A percentile compares a stretch with the other conserved stretches of the same genome.
phyloP scores from a whole-genome alignment of 1,139 yeast species.

The Diutina scorzettiae region DNA sequence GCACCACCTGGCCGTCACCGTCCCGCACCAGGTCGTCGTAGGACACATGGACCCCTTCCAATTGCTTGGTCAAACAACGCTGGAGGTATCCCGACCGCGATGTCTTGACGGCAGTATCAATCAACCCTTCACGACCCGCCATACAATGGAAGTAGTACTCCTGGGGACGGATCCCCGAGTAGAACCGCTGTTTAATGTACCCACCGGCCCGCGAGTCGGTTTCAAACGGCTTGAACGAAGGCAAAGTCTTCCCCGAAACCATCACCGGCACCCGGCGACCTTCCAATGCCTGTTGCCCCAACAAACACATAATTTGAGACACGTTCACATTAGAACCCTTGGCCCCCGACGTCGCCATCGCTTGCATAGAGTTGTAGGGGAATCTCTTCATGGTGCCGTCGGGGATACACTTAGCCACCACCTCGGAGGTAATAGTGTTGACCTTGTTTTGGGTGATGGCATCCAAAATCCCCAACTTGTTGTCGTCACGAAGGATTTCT shows the following conservation, averaged over 20 bases:
- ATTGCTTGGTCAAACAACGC: constrained; percentile 94
- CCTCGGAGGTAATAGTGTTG: constrained; percentile 82
- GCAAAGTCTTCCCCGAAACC: constrained; percentile 97
- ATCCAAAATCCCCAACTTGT: constrained; percentile 86
- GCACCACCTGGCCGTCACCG: constrained; percentile 86
- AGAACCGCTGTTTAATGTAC: constrained; percentile 92
- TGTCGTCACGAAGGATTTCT: constrained; percentile 89
- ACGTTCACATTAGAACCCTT: constrained; percentile 98
- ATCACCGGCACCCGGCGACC: constrained; percentile 99
- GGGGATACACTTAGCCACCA: constrained; percentile 90
- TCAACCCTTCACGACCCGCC: constrained; percentile 99
- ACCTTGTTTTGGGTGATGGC: constrained; percentile 94
- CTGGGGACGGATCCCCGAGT: constrained; percentile 97
- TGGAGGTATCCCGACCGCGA: constrained; percentile 98
- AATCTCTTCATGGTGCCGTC: constrained; percentile 91
- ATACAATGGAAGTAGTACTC: constrained; percentile 99
- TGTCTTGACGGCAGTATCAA: constrained; percentile 98
- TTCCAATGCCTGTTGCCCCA: constrained; percentile 98
- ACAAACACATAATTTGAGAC: constrained; percentile 97
- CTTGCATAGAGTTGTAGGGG: constrained; percentile 96
- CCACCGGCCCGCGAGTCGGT: constrained; percentile 99
- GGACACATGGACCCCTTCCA: constrained; percentile 91
- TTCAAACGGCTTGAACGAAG: constrained; percentile 92
- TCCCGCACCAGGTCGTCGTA: constrained; percentile 96
- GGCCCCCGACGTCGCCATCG: constrained; percentile 98